Evolutionary conservation across 192 early-diverging fungal genomes (phyloP), one percentile per base, ranked within the genome.

Genomic region (Chytriomyces confervae): DNA sequence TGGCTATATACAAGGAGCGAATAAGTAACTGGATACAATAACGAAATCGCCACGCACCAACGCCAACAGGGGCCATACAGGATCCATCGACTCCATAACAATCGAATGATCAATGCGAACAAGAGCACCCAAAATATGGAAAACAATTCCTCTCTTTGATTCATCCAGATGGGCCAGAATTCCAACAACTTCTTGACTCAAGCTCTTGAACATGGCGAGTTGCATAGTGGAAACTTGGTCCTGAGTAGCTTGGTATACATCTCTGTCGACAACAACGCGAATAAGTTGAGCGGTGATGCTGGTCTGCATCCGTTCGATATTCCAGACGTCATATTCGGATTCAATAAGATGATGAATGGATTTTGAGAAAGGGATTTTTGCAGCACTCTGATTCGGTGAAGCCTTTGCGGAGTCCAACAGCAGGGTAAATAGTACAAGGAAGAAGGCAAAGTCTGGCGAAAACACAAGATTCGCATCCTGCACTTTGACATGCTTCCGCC

Each of bases 51-150:
- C 8, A 74, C 27, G 3, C 20, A 61, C 61, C 72, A 62, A 43
- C 18, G 50, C 61, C 24, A 49, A n/a, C 10, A 47, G 29, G 9
- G 7, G 9, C 53, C 57, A 48, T 61, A 74, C 44, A 9, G n/a
- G 11, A 6, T 71, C 69, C 51, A 61, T 74, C 36, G 61, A 63
- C 3, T 62, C 72, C 72, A 48, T 23, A 5, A 62, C 72, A 49
- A 74, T 62, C 27, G 50, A 60, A 71, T 71, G 50, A n/a, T 71
- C 69, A 71, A 71, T 71, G 50, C 57, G 50, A 48, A 71, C 27
- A 48, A 71, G 57, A 27, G 50, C 8, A 7, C 23, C 57, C 13
- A 61, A 11, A 24, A 57, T 44, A 36, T 71, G 50, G 45, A 71
- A 71, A 8, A 61, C 57, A 57, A 50, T 44, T 57, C 50, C 49